A percentile compares a stretch with the other conserved stretches of the same genome.
Conservation (phyloP, 2,329 filamentous ascomycete species). For the Aspergillus sp. region DNA sequence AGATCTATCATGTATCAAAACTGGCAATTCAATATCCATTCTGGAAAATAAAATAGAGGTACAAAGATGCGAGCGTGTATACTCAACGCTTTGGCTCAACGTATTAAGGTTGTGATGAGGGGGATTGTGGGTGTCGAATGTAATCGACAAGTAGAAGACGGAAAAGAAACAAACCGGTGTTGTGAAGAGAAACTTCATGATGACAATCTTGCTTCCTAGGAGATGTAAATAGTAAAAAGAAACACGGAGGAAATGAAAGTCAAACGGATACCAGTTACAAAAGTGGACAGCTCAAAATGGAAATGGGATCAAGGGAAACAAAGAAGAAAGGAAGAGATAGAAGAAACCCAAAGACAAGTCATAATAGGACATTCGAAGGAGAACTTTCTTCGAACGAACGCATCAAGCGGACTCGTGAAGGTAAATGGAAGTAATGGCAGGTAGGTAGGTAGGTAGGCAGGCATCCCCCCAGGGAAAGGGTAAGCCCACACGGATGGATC, state of each 20-base stretch:
- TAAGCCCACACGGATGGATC: not conserved
- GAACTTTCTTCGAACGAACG: not conserved
- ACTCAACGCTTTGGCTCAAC: not conserved
- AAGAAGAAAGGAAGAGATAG: not conserved
- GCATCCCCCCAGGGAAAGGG: not conserved
- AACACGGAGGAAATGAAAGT: not conserved
- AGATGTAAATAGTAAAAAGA: not conserved
- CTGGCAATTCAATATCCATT: not conserved
- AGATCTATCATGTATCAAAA: not conserved
- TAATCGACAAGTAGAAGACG: not conserved
- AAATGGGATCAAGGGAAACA: not conserved
- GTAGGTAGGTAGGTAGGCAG: not conserved
- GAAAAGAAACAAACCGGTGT: not conserved
- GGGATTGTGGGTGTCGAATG: too few relatives aligned
- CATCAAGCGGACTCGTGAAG: slow-evolving; percentile 2
- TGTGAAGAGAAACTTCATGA: not conserved
- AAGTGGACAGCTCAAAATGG: not conserved
- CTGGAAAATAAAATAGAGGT: not conserved
- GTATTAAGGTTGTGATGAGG: not conserved
- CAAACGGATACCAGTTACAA: not conserved
- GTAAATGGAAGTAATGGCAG: not conserved
- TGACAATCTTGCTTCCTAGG: not conserved
- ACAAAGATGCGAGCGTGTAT: not conserved
- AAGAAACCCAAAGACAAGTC: not conserved
- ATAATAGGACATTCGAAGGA: not conserved